Conservation (phyloP, 305 asterid species). For the Fraxinus velutina region DNA sequence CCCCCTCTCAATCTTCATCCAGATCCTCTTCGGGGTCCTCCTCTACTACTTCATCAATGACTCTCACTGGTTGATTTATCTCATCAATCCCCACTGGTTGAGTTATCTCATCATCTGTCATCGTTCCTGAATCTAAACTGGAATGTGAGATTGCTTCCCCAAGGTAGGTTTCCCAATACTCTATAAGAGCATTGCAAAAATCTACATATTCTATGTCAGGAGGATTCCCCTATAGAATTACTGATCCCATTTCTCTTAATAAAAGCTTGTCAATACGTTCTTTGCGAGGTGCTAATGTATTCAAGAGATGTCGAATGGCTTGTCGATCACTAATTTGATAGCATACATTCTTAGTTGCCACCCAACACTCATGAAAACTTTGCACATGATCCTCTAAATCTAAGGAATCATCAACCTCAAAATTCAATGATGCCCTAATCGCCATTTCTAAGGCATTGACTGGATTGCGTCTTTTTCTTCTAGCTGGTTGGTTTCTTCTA, state of each 20-base stretch:
- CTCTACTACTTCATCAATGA: not conserved
- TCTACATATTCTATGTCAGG: not conserved
- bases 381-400: too few relatives aligned
- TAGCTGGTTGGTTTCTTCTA: too few relatives aligned
- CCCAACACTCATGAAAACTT: not conserved
- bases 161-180: too few relatives aligned
- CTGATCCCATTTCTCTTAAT: not conserved
- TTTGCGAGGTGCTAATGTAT: not conserved
- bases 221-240: not conserved
- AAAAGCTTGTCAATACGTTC: not conserved
- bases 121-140: not conserved
- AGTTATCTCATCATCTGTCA: not conserved
- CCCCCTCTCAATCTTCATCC: not conserved
- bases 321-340: not conserved
- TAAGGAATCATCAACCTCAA: too few relatives aligned
- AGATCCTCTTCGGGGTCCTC: not conserved
- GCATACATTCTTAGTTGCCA: not conserved
- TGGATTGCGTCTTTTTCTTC: too few relatives aligned
- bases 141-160: not conserved
- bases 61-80: not conserved
- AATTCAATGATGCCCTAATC: too few relatives aligned
- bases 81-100: not conserved
- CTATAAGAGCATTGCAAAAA: too few relatives aligned
- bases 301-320: not conserved
- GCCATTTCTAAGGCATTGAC: too few relatives aligned